Evolutionary conservation across 768 basidiomycete species (phyloP), one percentile per base, ranked within the genome.

Genomic region (Suillus lakei): DNA sequence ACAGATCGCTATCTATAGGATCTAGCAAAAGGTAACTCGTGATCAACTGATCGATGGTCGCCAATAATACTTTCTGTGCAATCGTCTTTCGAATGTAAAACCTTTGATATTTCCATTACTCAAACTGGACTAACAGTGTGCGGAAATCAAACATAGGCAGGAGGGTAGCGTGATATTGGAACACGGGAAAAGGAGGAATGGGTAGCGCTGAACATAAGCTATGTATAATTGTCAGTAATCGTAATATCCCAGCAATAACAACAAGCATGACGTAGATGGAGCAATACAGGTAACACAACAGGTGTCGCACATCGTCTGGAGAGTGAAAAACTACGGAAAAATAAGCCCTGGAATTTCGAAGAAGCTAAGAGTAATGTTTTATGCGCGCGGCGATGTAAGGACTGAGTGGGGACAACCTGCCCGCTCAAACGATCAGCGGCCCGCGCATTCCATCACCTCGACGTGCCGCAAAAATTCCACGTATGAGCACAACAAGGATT

Each of bases 401-500:
- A 55, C 34, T 8, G 8, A 50, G 48, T 3, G 9, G 36, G 26
- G 26, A 18, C 16, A 26, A 5, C 23, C 10, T 38, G 48, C 38
- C 12, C 4, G 3, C 8, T 77, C 68, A 76, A 64, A 67, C 78
- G 51, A 86, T 78, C 32, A 91, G 84, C 13, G 82, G 77, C 18
- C 90, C 91, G 15, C 81, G 81, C 66, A 84, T 81, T 5, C 92
- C 91, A 65, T 91, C 91, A 16, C 93, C 93, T 26, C 87, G 83
- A 21, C 85, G 83, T 10, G 87, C 81, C 26, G 87, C 81, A 41
- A 79, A 61, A 46, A 92, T 83, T 23, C 86, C 91, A 21, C 90
- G 87, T 30, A 88, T 68, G 64, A 91, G 76, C 63, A 89, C 84
- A 21, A 86, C 71, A 55, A 91, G 67, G 53, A 93, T 76, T 0